These are phyloP conservation scores for Sphaerostilbella broomeana DNA, from an alignment of 2,329 filamentous ascomycete species.

Conservation along the genomic window DNA sequence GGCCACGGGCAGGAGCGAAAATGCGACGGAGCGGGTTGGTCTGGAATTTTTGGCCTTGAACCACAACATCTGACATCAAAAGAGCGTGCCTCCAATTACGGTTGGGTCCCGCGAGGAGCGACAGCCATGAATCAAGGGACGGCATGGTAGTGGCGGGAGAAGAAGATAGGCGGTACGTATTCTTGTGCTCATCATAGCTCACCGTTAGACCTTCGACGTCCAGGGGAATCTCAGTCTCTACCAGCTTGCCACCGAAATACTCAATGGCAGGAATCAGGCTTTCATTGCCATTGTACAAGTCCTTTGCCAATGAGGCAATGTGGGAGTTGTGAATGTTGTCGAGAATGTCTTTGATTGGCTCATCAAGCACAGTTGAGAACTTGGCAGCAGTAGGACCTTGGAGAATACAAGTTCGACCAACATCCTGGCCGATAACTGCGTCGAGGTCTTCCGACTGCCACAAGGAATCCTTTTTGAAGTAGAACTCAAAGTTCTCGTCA, in stretches of 20 bases:
- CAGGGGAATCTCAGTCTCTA: conserved; percentile 62
- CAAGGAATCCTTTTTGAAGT: conserved; percentile 99
- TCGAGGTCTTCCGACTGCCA: conserved; percentile 99
- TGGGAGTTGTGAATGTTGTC: conserved; percentile 85
- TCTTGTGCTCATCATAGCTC: conserved; percentile 69
- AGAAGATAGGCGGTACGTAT: conserved; percentile 75
- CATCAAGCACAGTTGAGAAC: conserved; percentile 83
- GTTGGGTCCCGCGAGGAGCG: conserved; percentile 74
- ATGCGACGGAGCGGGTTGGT: conserved; percentile 93
- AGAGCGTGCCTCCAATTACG: conserved; percentile 94
- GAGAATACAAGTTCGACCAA: conserved; percentile 90
- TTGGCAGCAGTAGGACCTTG: conserved; percentile 90
- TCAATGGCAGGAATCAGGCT: conserved; percentile 76
- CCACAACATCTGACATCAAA: conserved; percentile 86
- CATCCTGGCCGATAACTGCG: conserved; percentile 91
- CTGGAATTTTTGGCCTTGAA: conserved; percentile 94
- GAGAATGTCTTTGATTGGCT: conserved; percentile 91
- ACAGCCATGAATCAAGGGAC: conserved; percentile 74
- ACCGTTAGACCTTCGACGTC: conserved; percentile 84
- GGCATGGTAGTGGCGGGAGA: conserved; percentile 70
- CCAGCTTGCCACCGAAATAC: conserved; percentile 88
- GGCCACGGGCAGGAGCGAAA: conserved; percentile 75
- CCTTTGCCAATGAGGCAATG: conserved; percentile 69
- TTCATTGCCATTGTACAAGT: conserved; percentile 71
- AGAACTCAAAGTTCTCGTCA: conserved; percentile 97